Evolutionary conservation across 148 eudicot genomes (phyloP).

Genomic region (Tetragonia tetragonoides): DNA sequence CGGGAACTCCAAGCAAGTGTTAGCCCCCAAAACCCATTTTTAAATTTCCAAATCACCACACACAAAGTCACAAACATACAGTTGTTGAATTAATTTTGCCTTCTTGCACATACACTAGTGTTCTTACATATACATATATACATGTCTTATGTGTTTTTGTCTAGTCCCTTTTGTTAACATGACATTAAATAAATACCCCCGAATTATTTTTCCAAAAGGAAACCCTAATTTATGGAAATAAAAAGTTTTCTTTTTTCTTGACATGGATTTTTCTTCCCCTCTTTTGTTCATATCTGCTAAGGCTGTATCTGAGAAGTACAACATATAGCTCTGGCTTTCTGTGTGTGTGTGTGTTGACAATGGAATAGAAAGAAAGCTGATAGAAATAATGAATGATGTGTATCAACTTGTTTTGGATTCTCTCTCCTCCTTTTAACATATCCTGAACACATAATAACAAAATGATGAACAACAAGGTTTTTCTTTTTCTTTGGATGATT

Average conservation of each 20-base stretch:
- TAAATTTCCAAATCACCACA: background rate
- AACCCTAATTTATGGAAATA: conserved; percentile 36
- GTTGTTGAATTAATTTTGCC: background rate
- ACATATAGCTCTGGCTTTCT: conserved; percentile 4
- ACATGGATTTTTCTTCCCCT: conserved; percentile 21
- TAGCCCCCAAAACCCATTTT: conserved; percentile 8
- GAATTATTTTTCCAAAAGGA: conserved; percentile 22
- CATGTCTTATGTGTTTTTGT: conserved; percentile 20
- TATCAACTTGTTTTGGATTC: conserved; percentile 28
- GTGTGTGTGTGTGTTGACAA: conserved; percentile 15
- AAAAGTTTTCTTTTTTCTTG: conserved; percentile 4
- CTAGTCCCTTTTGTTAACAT: conserved; percentile 2
- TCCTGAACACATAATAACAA: conserved; percentile 7
- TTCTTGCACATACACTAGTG: background rate
- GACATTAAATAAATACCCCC: background rate
- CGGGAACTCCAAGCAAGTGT: conserved; percentile 49
- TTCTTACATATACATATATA: background rate
- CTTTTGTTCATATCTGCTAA: conserved; percentile 39
- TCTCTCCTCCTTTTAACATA: conserved; percentile 7
- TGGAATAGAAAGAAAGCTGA: background rate
- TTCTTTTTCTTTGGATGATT: conserved; percentile 10
- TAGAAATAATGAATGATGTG: conserved; percentile 19
- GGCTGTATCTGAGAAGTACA: conserved; percentile 17
- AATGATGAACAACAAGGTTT: background rate
- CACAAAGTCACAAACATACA: too few relatives aligned